Percentiles rank a stretch among this genome's conserved stretches.
phyloP scores from a whole-genome alignment of 306 rosid genomes.

The Quercus berberidifolia region DNA sequence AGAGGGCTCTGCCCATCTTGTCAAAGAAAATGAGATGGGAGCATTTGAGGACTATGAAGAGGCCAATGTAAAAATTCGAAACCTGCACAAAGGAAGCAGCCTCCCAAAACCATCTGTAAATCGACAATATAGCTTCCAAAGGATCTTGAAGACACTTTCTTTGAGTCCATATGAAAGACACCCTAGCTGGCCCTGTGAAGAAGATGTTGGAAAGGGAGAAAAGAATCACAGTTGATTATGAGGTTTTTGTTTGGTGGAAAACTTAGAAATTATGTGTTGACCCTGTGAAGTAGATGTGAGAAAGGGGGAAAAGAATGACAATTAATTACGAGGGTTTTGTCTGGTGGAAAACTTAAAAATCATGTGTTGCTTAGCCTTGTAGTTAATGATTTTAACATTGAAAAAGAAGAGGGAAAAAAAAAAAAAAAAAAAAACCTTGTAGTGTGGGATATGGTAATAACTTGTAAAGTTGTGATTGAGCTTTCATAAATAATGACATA shows the following conservation, averaged over 20 bases:
- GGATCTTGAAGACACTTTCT: conserved; percentile 37
- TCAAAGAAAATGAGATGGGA: neutral
- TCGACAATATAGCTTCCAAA: conserved; percentile 17
- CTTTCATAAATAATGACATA: no score
- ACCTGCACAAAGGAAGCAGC: conserved; percentile 30
- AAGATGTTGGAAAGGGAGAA: conserved; percentile 3
- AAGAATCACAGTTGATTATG: neutral
- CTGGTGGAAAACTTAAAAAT: no score
- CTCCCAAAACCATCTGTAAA: conserved; percentile 33
- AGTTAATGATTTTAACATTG: no score
- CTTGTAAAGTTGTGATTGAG: no score
- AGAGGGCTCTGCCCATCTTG: conserved; percentile 1
- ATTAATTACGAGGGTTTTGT: no score
- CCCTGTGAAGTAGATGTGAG: no score
- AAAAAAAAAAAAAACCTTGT: no score
- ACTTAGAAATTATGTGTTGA: no score
- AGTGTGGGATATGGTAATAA: no score
- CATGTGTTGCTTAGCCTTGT: no score
- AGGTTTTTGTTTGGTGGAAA: neutral
- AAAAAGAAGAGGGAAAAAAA: no score
- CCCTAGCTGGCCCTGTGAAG: neutral
- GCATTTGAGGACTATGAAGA: neutral
- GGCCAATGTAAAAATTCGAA: neutral
- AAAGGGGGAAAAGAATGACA: no score
- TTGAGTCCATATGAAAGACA: conserved; percentile 20